A percentile compares a stretch with the other conserved stretches of the same genome.
Evolutionary conservation across 2,329 filamentous ascomycete species (phyloP).

Genomic region (Hymenoscyphus fraxineus): DNA sequence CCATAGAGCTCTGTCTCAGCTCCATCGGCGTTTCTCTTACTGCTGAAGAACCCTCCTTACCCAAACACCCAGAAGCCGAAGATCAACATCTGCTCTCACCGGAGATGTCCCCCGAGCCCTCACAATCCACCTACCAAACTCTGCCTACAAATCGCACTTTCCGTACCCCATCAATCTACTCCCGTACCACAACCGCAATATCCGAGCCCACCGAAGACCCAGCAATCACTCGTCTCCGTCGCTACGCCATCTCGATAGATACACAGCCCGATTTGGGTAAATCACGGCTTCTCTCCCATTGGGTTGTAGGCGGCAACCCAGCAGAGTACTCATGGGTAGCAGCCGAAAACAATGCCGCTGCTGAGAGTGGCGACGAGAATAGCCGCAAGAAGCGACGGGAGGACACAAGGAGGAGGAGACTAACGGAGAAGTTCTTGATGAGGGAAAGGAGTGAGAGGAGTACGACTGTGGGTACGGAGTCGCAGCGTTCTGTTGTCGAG

Average conservation of each 20-base stretch:
- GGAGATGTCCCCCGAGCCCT: constrained; percentile 16
- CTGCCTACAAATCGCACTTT: constrained; percentile 21
- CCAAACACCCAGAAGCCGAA: not conserved
- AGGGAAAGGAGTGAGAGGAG: constrained; percentile 19
- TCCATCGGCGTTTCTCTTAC: constrained; percentile 30
- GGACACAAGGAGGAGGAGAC: constrained; percentile 28
- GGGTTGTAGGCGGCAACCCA: constrained; percentile 37
- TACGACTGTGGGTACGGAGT: constrained; percentile 32
- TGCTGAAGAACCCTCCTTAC: constrained; percentile 5
- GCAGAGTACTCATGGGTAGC: constrained; percentile 33
- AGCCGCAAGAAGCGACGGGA: constrained; percentile 23
- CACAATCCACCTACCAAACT: constrained; percentile 13
- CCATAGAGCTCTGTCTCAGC: constrained; percentile 32
- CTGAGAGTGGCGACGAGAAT: constrained; percentile 23
- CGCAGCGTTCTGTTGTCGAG: constrained; percentile 39
- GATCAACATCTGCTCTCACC: constrained; percentile 16
- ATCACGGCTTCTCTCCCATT: constrained; percentile 35
- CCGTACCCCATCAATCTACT: constrained; percentile 30
- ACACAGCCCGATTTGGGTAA: constrained; percentile 28
- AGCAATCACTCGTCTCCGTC: constrained; percentile 35
- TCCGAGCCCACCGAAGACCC: constrained; percentile 31
- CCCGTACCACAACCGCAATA: constrained; percentile 21
- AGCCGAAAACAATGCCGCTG: constrained; percentile 15
- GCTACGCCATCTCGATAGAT: constrained; percentile 35
- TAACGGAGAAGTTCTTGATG: constrained; percentile 31